phyloP scores from a whole-genome alignment of 2,329 filamentous ascomycete genomes.

The Clathrospora elynae region DNA sequence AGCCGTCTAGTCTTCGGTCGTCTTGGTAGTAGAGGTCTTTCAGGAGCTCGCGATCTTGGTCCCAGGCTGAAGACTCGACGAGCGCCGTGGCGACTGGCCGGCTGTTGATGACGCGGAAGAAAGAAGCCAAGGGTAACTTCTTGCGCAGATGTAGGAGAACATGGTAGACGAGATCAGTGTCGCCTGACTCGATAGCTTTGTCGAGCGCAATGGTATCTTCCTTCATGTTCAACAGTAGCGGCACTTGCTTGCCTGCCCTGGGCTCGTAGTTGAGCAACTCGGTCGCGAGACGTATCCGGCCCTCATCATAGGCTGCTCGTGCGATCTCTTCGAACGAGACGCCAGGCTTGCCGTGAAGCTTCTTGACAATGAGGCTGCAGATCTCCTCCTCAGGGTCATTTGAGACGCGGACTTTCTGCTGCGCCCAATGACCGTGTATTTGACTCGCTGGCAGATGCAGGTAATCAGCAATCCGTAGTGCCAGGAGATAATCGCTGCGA shows the following conservation, averaged over 20 bases:
- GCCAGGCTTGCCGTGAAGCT: constrained; percentile 82
- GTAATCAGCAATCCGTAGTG: constrained; percentile 85
- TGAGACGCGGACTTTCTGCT: constrained; percentile 85
- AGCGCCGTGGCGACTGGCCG: constrained; percentile 85
- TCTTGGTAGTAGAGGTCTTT: constrained; percentile 99
- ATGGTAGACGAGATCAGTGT: constrained; percentile 89
- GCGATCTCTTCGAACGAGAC: constrained; percentile 97
- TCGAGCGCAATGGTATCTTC: constrained; percentile 94
- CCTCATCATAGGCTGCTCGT: constrained; percentile 90
- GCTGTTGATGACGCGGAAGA: constrained; percentile 89
- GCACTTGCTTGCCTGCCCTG: constrained; percentile 92
- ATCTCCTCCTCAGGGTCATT: constrained; percentile 86
- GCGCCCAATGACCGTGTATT: constrained; percentile 97
- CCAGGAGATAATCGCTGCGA: constrained; percentile 87
- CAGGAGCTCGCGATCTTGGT: constrained; percentile 79
- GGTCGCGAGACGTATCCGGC: constrained; percentile 84
- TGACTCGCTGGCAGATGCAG: constrained; percentile 82
- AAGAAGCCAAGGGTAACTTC: constrained; percentile 85
- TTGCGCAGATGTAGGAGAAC: constrained; percentile 87
- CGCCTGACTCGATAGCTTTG: constrained; percentile 94
- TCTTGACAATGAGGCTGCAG: constrained; percentile 83
- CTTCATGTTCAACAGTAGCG: constrained; percentile 89
- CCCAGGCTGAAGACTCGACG: constrained; percentile 80
- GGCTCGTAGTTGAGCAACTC: constrained; percentile 92
- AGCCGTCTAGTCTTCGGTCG: constrained; percentile 85